These are phyloP conservation scores for Pelargonium hybrid DNA, from an alignment of 441 rosid species.

Conservation along the genomic window DNA sequence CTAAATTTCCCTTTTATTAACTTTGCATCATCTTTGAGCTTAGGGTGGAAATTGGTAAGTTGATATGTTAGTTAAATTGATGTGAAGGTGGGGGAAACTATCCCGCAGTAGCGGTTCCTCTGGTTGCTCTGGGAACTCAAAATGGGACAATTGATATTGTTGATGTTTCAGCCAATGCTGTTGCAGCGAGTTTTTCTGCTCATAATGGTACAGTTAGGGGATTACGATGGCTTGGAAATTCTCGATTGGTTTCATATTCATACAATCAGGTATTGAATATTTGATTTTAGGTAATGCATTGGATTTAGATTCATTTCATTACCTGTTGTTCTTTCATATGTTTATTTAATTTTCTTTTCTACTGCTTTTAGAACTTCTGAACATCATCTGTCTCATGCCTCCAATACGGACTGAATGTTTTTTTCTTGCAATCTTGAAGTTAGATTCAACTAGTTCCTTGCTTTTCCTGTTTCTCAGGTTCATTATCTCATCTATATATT, in stretches of 20 bases:
- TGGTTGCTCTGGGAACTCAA: constrained; percentile 98
- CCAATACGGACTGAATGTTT: neutral
- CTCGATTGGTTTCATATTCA: constrained; percentile 91
- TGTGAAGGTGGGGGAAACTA: constrained; percentile 79
- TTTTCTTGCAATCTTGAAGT: neutral
- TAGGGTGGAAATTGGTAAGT: constrained; percentile 7
- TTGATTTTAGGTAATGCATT: constrained; percentile 12
- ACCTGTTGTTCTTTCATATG: neutral
- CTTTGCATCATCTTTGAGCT: constrained; percentile 8
- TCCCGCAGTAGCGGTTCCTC: constrained; percentile 91
- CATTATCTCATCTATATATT: neutral
- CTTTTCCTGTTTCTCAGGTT: constrained; percentile 3
- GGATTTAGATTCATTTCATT: neutral
- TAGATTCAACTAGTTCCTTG: neutral
- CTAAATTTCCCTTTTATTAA: too few species aligned
- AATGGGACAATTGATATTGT: constrained; percentile 72
- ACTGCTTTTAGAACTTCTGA: neutral
- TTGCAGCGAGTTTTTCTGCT: constrained; percentile 76
- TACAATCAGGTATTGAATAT: constrained; percentile 57
- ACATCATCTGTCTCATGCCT: too few species aligned
- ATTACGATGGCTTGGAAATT: constrained; percentile 95
- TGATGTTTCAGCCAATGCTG: constrained; percentile 91
- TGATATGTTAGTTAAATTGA: constrained; percentile 26
- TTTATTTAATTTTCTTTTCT: neutral
- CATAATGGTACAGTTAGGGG: constrained; percentile 77